phyloP scores from a whole-genome alignment of 805 yeast species.

The Lipomyces oligophaga region DNA sequence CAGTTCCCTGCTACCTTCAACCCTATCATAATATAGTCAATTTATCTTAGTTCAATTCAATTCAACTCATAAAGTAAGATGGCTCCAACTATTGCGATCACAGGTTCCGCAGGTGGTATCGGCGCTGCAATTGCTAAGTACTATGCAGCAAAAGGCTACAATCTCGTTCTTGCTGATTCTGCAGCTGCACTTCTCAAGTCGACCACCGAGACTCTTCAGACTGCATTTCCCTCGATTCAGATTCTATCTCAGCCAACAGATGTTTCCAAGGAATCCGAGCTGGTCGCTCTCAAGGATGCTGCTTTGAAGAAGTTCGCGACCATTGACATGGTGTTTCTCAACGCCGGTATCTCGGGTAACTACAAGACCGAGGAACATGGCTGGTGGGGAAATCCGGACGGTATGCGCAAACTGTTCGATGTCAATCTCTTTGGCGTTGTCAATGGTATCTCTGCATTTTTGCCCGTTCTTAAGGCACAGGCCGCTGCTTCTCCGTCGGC shows the following conservation, averaged over 20 bases:
- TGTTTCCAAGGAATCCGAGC: slow-evolving; percentile 26
- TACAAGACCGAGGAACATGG: slow-evolving; percentile 25
- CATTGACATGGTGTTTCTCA: slow-evolving; percentile 31
- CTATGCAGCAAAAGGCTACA: slow-evolving; percentile 32
- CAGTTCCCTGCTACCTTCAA: too few species aligned
- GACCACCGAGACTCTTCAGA: slow-evolving; percentile 17
- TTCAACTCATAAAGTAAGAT: too few species aligned
- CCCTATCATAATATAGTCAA: too few species aligned
- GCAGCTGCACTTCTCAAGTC: slow-evolving; percentile 16
- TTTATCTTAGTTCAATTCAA: too few species aligned
- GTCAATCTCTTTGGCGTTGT: slow-evolving; percentile 33
- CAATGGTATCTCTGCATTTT: slow-evolving; percentile 32
- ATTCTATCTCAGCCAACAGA: slow-evolving; percentile 26
- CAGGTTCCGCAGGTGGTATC: slow-evolving; percentile 32
- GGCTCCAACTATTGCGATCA: slow-evolving; percentile 31
- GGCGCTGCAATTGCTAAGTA: slow-evolving; percentile 33
- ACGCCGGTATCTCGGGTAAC: slow-evolving; percentile 31
- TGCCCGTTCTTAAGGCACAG: slow-evolving; percentile 27
- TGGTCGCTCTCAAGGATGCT: slow-evolving; percentile 27
- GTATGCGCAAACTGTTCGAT: slow-evolving; percentile 27
- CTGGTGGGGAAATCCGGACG: slow-evolving; percentile 29
- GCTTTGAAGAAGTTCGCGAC: slow-evolving; percentile 26
- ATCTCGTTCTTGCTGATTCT: slow-evolving; percentile 32
- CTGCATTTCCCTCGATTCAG: slow-evolving; percentile 17
- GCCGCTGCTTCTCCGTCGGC: slow-evolving; percentile 7